A percentile compares a stretch with the other conserved stretches of the same genome.
Evolutionary conservation across 331 rosid species (phyloP).

Genomic region (Quercus lobata): DNA sequence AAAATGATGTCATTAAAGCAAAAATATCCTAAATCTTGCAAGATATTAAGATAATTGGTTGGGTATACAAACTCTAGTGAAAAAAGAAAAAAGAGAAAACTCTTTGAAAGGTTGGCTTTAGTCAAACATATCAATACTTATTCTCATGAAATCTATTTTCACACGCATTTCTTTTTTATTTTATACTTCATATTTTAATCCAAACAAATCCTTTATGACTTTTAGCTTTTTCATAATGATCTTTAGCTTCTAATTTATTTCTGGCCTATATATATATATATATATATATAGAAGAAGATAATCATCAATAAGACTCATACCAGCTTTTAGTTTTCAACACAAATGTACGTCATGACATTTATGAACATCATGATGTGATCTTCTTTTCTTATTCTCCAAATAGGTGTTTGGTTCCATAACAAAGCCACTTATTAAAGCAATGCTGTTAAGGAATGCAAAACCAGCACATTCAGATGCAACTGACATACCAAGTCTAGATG

Average conservation of each 20-base stretch:
- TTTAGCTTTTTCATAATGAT: too few relatives aligned
- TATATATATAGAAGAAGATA: background rate
- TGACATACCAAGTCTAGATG: constrained; percentile 43
- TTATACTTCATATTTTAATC: too few relatives aligned
- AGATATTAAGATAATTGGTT: too few relatives aligned
- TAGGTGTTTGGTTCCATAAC: constrained; percentile 84
- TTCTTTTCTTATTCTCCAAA: constrained; percentile 7
- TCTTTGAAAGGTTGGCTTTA: rapidly evolving
- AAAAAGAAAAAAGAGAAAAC: too few relatives aligned
- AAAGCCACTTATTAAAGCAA: constrained; percentile 63
- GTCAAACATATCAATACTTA: too few relatives aligned
- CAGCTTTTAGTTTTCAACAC: background rate
- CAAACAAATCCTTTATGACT: too few relatives aligned
- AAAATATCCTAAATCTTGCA: background rate
- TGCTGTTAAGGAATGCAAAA: constrained; percentile 43
- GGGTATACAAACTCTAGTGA: too few relatives aligned
- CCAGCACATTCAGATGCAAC: constrained; percentile 31
- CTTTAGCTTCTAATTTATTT: too few relatives aligned
- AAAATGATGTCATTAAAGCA: background rate
- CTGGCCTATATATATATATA: background rate
- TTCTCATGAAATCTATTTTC: too few relatives aligned
- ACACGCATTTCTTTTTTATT: too few relatives aligned
- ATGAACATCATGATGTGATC: background rate
- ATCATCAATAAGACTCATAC: too few relatives aligned
- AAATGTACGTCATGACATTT: background rate